Evolutionary conservation across 441 rosid species (phyloP).

Genomic region (Brassica hybrid): DNA sequence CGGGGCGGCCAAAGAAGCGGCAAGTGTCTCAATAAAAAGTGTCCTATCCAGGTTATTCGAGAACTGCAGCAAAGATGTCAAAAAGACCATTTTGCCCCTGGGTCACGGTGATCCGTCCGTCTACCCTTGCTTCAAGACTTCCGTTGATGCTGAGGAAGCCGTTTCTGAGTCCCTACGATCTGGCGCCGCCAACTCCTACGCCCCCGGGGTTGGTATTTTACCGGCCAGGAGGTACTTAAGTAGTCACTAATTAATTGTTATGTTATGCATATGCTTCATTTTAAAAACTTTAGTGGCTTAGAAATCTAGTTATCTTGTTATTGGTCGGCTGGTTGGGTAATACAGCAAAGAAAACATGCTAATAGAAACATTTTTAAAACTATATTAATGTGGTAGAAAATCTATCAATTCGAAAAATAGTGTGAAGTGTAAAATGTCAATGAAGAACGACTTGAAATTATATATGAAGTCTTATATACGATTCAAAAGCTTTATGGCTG

Average conservation of each 20-base stretch:
- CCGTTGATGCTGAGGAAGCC: constrained; percentile 60
- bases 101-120: constrained; percentile 73
- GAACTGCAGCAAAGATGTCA: constrained; percentile 38
- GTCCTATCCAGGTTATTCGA: constrained; percentile 30
- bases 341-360: constrained; percentile 2
- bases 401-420: neutral
- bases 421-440: neutral
- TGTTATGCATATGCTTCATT: neutral
- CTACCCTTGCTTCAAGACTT: constrained; percentile 58
- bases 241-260: neutral
- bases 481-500: constrained; percentile 3
- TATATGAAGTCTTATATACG: neutral
- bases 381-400: neutral
- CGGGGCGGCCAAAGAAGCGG: constrained; percentile 23
- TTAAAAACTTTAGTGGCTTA: neutral
- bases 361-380: neutral
- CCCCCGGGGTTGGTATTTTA: constrained; percentile 48
- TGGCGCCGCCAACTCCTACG: constrained; percentile 54
- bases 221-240: constrained; percentile 56
- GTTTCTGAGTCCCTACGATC: constrained; percentile 53
- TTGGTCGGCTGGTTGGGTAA: neutral
- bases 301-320: neutral
- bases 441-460: neutral
- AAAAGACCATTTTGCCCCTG: constrained; percentile 45
- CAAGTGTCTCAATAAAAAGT: constrained; percentile 37